Evolutionary conservation across 2,329 filamentous ascomycete genomes (phyloP).

Genomic region (Colletotrichum scovillei): DNA sequence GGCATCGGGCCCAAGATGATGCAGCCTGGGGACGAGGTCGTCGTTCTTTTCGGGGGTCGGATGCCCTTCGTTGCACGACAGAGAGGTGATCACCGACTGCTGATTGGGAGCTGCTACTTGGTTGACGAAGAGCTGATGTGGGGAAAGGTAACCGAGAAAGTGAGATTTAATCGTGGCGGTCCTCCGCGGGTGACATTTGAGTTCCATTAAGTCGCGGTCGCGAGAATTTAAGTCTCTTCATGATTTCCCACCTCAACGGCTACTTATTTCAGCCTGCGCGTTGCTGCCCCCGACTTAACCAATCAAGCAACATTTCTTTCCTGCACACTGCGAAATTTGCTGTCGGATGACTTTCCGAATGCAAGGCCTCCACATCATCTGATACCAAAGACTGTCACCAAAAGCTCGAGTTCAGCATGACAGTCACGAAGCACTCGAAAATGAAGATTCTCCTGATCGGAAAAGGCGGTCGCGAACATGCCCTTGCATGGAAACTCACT

Average conservation of each 20-base stretch:
- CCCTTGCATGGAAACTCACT: constrained; percentile 91
- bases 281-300: background rate
- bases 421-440: background rate
- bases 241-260: background rate
- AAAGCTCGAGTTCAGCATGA: background rate
- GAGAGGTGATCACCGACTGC: constrained; percentile 17
- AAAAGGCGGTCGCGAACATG: constrained; percentile 94
- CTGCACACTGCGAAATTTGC: background rate
- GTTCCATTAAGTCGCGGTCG: constrained; percentile 1
- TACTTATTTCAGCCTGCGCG: background rate
- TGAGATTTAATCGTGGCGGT: constrained; percentile 18
- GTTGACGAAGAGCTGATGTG: constrained; percentile 36
- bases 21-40: constrained; percentile 31
- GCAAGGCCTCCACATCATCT: background rate
- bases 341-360: background rate
- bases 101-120: constrained; percentile 34
- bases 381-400: background rate
- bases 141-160: constrained; percentile 28
- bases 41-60: constrained; percentile 34
- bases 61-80: constrained; percentile 34
- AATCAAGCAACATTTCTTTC: background rate
- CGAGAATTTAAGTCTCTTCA: background rate
- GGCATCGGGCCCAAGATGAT: constrained; percentile 34
- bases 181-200: constrained; percentile 20
- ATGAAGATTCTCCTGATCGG: constrained; percentile 86